phyloP scores from a whole-genome alignment of 805 yeast genomes.

The Starmerella asiatica region DNA sequence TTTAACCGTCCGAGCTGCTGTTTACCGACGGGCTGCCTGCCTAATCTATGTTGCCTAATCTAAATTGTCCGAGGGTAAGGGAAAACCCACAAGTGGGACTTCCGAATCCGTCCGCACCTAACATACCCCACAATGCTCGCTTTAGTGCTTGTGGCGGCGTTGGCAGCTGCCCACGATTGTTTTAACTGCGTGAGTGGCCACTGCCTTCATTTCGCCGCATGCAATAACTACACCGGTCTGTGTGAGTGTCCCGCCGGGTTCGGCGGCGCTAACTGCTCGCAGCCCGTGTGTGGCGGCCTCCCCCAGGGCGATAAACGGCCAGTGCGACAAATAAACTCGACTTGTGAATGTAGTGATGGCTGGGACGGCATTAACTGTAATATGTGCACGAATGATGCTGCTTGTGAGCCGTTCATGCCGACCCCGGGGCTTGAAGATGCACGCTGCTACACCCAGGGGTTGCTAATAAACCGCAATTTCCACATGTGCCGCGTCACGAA shows the following conservation, averaged over 20 bases:
- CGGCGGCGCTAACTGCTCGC: constrained; percentile 85
- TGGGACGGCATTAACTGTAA: constrained; percentile 94
- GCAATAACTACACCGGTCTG: constrained; percentile 76
- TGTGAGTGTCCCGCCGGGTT: constrained; percentile 89
- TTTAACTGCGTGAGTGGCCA: constrained; percentile 86
- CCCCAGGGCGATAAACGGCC: constrained; percentile 58
- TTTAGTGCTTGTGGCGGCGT: not conserved
- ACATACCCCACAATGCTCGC: no score
- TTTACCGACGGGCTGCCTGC: no score
- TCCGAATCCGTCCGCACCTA: no score
- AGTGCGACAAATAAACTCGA: constrained; percentile 31
- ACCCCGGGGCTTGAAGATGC: constrained; percentile 62
- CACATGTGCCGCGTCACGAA: constrained; percentile 93
- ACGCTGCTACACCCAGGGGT: constrained; percentile 78
- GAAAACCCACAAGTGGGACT: no score
- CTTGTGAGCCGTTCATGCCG: constrained; percentile 66
- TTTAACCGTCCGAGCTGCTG: no score
- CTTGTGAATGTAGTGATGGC: constrained; percentile 68
- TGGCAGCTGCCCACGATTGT: constrained; percentile 31
- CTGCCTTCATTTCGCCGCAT: constrained; percentile 80
- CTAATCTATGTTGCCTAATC: no score
- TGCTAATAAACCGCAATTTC: constrained; percentile 62
- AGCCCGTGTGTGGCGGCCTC: constrained; percentile 76
- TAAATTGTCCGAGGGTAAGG: no score
- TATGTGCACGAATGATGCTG: constrained; percentile 56